Evolutionary conservation across 2,329 filamentous ascomycete species (phyloP).

Genomic region (Knoxdaviesia proteae): DNA sequence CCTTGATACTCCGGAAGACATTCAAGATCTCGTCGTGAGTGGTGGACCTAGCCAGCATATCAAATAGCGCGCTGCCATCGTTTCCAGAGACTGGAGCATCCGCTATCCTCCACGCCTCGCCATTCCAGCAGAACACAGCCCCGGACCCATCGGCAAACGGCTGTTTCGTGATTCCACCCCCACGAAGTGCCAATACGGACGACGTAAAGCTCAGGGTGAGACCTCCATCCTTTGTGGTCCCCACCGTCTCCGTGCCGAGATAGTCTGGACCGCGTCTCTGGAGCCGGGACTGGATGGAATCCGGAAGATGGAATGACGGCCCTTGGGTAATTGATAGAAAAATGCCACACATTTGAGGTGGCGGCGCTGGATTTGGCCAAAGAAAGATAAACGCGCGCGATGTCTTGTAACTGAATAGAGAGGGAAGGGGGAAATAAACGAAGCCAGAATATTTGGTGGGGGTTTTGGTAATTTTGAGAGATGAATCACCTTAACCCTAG

Average conservation of each 20-base stretch:
- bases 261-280: conserved; percentile 40
- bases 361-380: too few species aligned
- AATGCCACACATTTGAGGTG: too few species aligned
- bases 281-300: conserved; percentile 20
- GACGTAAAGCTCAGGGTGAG: conserved; percentile 47
- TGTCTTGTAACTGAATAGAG: too few species aligned
- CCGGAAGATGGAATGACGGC: background rate
- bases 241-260: conserved; percentile 20
- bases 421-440: too few species aligned
- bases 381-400: too few species aligned
- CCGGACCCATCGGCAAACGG: conserved; percentile 40
- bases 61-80: conserved; percentile 54
- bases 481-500: too few species aligned
- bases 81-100: conserved; percentile 44
- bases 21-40: conserved; percentile 20
- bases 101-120: conserved; percentile 70
- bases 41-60: conserved; percentile 21
- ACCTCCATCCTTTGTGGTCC: conserved; percentile 8
- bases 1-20: conserved; percentile 42
- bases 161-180: conserved; percentile 47
- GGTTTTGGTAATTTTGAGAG: too few species aligned
- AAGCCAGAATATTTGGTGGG: too few species aligned
- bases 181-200: conserved; percentile 79
- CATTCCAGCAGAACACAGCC: conserved; percentile 85
- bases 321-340: too few species aligned